Evolutionary conservation across 352 stramenopile genomes (phyloP).

Genomic region (Pythium oligandrum): DNA sequence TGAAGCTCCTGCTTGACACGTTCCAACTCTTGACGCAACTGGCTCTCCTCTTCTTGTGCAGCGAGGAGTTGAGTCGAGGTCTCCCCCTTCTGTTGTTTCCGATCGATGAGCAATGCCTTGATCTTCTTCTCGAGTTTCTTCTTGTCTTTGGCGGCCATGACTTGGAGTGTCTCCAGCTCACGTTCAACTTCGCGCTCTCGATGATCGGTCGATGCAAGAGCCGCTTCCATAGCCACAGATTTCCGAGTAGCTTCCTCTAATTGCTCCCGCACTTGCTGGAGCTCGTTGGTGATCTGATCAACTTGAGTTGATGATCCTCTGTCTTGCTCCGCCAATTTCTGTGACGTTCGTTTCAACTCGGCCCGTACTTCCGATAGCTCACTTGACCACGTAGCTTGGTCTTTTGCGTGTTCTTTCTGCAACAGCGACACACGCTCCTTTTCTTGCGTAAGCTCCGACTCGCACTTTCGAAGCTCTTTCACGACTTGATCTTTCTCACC

Average conservation of each 20-base stretch:
- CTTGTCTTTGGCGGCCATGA: constrained; percentile 30
- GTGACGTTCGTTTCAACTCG: no score
- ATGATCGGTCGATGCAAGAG: background rate
- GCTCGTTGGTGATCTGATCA: no score
- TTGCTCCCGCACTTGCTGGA: no score
- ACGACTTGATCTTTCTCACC: background rate
- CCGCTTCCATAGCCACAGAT: background rate
- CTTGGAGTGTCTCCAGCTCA: constrained; percentile 1
- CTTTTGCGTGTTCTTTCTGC: no score
- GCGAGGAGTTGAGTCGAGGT: background rate
- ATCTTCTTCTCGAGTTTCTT: constrained; percentile 52
- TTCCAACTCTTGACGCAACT: constrained; percentile 16
- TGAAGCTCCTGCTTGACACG: constrained; percentile 3
- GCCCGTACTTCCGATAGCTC: no score
- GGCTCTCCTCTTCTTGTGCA: constrained; percentile 1
- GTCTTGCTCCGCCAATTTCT: no score
- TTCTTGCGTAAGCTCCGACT: no score
- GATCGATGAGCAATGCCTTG: constrained; percentile 26
- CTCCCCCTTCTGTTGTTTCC: constrained; percentile 18
- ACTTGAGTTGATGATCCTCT: no score
- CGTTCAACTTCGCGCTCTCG: background rate
- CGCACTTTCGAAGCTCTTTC: no score
- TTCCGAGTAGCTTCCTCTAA: no score
- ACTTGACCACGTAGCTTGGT: no score
- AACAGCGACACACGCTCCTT: no score